Evolutionary conservation across 1,284 basidiomycete species (phyloP), one percentile per base, ranked within the genome.

Genomic region (Amylostereum areolatum): DNA sequence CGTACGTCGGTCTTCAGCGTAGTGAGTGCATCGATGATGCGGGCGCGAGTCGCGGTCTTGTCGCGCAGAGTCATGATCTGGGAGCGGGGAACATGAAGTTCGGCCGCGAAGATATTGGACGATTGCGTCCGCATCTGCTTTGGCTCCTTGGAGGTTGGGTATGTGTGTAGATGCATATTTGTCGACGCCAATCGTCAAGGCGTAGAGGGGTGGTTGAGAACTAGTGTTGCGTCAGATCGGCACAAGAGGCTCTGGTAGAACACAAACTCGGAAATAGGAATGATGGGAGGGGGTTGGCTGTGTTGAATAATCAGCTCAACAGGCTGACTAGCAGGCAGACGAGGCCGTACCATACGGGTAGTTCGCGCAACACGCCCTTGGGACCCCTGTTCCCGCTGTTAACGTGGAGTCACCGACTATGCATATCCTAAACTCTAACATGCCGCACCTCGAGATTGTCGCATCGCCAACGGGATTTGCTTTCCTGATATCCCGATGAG

Each of bases 151-250:
- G 9, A 52, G 43, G 6, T 45, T 33, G 28, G 11, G 11, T 10
- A 48, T 24, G n/a, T 27, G 41, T 29, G 12, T 24, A 6, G 43
- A 46, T 31, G 35, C 9, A 2, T 62, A 61, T n/a, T 54, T 41
- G 45, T 64, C 51, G 30, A 63, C 62, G 6, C 62, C 62, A 36
- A 63, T 62, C 27, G 61, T 53, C n/a, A 64, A 49, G 4, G 60
- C 61, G 31, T 43, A 28, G 6, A 43, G 27, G 6, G 41, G 28
- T 4, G 41, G 28, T 4, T 43, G 41, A n/a, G 12, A 4, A 6
- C 41, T 43, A 7, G 10, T 7, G 18, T 11, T 8, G 18, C 7
- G 39, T 9, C 25, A 41, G 7, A 7, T 10, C 39, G 24, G 18
- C 9, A 7, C 18, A 25, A 41, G 25, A 24, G 7, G 25, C 10